Percentiles rank a stretch among this genome's conserved stretches.
phyloP scores from a whole-genome alignment of 495 filamentous ascomycete species.

The Podospora tetraspora region DNA sequence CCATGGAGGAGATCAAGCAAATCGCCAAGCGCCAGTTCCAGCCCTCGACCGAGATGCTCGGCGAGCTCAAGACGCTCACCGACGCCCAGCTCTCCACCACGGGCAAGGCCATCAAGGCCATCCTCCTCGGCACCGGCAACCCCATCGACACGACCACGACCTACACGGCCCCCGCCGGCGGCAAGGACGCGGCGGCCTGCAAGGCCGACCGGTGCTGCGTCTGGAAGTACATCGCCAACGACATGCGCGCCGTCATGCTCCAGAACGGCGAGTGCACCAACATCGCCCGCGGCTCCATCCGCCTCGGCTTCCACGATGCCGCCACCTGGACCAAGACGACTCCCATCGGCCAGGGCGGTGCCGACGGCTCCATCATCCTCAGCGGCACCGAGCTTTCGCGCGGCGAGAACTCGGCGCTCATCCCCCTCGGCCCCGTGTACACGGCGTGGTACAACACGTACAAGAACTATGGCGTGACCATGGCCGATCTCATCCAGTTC shows the following conservation, averaged over 20 bases:
- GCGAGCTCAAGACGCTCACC: slow-evolving; percentile 9
- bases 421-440: background rate
- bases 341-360: slow-evolving; percentile 1
- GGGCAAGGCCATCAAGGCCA: slow-evolving; percentile 6
- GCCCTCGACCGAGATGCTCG: slow-evolving; percentile 6
- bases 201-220: slow-evolving; percentile 7
- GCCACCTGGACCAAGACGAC: slow-evolving; percentile 6
- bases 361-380: slow-evolving; percentile 10
- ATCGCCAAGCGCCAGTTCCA: slow-evolving; percentile 8
- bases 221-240: slow-evolving; percentile 12
- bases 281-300: slow-evolving; percentile 9
- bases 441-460: slow-evolving; percentile 9
- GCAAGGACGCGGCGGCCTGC: slow-evolving; percentile 7
- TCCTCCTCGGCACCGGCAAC: slow-evolving; percentile 7
- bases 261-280: slow-evolving; percentile 5
- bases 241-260: slow-evolving; percentile 8
- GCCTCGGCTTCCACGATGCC: slow-evolving; percentile 12
- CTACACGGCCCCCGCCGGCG: slow-evolving; percentile 6
- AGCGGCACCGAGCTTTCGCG: slow-evolving; percentile 4
- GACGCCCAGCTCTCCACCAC: slow-evolving; percentile 6
- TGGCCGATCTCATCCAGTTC: slow-evolving; percentile 11
- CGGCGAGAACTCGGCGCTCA: background rate
- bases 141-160: slow-evolving; percentile 6
- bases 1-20: slow-evolving; percentile 2
- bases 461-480: slow-evolving; percentile 4